Conservation (phyloP, 176 grass and related monocot species). For the Carex kokanica region DNA sequence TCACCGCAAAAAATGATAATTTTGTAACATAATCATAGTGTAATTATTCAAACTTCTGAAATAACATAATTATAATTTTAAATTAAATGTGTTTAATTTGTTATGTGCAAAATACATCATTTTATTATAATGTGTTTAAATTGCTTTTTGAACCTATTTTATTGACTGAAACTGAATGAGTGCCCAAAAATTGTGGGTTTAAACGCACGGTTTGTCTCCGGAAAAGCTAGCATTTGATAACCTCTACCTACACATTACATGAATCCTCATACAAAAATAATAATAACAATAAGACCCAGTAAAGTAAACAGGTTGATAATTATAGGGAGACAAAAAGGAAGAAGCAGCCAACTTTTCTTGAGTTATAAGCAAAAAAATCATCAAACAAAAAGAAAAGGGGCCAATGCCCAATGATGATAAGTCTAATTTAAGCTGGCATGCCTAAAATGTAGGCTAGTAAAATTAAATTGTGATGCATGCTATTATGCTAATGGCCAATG, state of each 20-base stretch:
- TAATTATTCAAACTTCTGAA: too few species aligned
- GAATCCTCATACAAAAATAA: too few species aligned
- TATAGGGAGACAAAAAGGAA: conserved; percentile 23
- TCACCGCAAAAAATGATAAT: not conserved
- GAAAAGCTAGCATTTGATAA: not conserved
- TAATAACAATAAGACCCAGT: not conserved
- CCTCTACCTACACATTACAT: too few species aligned
- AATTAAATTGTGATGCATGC: too few species aligned
- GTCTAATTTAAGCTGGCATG: conserved; percentile 5
- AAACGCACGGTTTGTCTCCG: not conserved
- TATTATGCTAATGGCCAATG: not conserved
- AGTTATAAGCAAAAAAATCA: conserved; percentile 16
- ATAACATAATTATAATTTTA: too few species aligned
- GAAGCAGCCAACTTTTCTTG: conserved; percentile 11
- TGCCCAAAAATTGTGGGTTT: not conserved
- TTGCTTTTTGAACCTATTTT: too few species aligned
- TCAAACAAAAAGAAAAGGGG: not conserved
- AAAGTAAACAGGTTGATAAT: conserved; percentile 12
- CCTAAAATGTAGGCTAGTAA: conserved; percentile 18
- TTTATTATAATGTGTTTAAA: too few species aligned
- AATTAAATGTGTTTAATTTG: too few species aligned
- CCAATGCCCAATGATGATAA: not conserved
- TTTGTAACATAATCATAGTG: too few species aligned
- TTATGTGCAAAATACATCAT: too few species aligned
- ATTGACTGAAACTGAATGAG: not conserved